Percentiles rank a stretch among this genome's conserved stretches.
phyloP scores from a whole-genome alignment of 805 yeast species.

The Yarrowia osloensis region DNA sequence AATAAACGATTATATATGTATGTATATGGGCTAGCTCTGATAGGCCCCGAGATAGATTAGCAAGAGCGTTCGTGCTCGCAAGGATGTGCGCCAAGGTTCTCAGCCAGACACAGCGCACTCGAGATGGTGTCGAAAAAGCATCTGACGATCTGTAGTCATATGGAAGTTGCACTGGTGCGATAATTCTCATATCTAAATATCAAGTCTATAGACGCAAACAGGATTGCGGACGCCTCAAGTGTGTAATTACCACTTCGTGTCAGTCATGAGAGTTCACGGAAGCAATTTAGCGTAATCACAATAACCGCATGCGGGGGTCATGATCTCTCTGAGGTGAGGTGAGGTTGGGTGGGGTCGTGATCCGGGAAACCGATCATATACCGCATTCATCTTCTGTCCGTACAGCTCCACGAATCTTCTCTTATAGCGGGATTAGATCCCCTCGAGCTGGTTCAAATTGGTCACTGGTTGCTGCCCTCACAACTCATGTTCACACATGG shows the following conservation, averaged over 20 bases:
- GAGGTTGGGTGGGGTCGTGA: no score
- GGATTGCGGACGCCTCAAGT: not conserved
- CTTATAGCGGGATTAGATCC: no score
- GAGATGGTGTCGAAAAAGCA: no score
- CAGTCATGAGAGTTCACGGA: not conserved
- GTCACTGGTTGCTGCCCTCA: not conserved
- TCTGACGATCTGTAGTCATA: no score
- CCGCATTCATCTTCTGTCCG: no score
- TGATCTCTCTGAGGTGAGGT: not conserved
- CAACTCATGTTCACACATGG: not conserved
- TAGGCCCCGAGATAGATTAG: not conserved
- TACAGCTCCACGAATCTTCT: no score
- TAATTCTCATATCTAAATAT: no score
- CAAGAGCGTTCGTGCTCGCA: not conserved
- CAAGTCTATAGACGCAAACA: no score
- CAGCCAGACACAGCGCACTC: no score
- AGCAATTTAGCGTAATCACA: conserved; percentile 11
- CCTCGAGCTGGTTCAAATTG: not conserved
- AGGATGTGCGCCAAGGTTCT: not conserved
- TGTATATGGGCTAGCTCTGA: not conserved
- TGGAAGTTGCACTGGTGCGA: no score
- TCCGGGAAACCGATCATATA: no score
- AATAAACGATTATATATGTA: no score
- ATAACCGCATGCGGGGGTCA: not conserved
- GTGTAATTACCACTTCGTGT: not conserved